These are phyloP conservation scores for Boletus fagicola DNA, from an alignment of 768 basidiomycete species.

Conservation along the genomic window DNA sequence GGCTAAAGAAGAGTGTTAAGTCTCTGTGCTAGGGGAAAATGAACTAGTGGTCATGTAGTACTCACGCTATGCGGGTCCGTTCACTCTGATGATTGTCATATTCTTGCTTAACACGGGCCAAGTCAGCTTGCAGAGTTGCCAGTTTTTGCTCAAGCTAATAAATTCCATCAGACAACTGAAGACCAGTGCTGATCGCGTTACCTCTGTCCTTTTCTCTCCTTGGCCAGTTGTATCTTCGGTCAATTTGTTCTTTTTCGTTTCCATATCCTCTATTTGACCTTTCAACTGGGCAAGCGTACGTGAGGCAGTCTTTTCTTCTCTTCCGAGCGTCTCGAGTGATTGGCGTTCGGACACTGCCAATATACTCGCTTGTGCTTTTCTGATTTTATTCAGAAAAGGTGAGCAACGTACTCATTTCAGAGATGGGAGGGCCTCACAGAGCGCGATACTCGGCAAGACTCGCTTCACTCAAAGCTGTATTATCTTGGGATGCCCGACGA, in stretches of 20 bases:
- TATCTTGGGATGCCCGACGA: constrained; percentile 66
- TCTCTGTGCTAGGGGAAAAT: not conserved
- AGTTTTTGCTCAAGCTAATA: constrained; percentile 59
- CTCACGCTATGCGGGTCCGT: constrained; percentile 70
- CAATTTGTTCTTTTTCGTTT: constrained; percentile 56
- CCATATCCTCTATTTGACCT: constrained; percentile 66
- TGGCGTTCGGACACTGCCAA: constrained; percentile 88
- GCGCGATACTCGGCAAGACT: constrained; percentile 77
- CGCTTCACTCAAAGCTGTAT: constrained; percentile 76
- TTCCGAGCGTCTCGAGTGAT: constrained; percentile 69
- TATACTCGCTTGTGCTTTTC: constrained; percentile 76
- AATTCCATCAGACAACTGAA: not conserved
- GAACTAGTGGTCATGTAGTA: not conserved
- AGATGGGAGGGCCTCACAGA: constrained; percentile 15
- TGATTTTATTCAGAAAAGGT: constrained; percentile 29
- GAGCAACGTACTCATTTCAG: not conserved
- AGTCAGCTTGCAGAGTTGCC: constrained; percentile 51
- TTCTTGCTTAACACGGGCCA: constrained; percentile 69
- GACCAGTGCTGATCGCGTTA: constrained; percentile 19
- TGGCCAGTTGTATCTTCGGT: constrained; percentile 51
- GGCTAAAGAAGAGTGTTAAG: constrained; percentile 43
- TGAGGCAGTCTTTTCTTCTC: constrained; percentile 75
- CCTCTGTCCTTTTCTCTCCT: constrained; percentile 57
- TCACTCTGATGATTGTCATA: constrained; percentile 86
- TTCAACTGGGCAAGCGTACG: constrained; percentile 64